phyloP scores from a whole-genome alignment of 345 rosid species.

The Lepidium didymum region DNA sequence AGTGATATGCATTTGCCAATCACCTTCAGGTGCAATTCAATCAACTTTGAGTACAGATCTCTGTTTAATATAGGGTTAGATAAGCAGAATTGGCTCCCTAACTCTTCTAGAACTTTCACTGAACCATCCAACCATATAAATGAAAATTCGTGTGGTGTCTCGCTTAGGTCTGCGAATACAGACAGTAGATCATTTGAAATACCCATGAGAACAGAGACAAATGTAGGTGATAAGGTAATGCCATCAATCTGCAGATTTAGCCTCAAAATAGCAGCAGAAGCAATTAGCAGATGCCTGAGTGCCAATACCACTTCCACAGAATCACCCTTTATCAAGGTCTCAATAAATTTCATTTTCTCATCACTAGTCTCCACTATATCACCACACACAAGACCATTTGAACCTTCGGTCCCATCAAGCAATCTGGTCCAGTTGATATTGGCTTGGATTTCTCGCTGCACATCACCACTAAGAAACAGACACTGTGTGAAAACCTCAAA shows the following conservation, averaged over 20 bases:
- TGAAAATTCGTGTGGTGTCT: constrained; percentile 41
- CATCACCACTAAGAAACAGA: constrained; percentile 37
- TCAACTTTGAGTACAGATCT: constrained; percentile 45
- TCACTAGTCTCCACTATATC: constrained; percentile 26
- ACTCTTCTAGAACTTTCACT: constrained; percentile 65
- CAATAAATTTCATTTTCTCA: constrained; percentile 37
- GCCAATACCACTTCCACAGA: constrained; percentile 47
- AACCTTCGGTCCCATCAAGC: constrained; percentile 27
- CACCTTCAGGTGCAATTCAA: constrained; percentile 63
- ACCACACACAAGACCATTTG: constrained; percentile 28
- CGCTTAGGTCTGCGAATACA: constrained; percentile 42
- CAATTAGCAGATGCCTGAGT: constrained; percentile 67
- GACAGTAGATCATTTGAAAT: constrained; percentile 50
- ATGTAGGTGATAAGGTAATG: constrained; percentile 34
- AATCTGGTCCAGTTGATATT: constrained; percentile 26
- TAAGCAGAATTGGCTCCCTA: constrained; percentile 50
- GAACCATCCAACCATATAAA: constrained; percentile 83
- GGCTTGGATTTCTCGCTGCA: constrained; percentile 18
- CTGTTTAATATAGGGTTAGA: constrained; percentile 36
- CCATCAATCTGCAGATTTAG: constrained; percentile 44
- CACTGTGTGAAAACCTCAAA: constrained; percentile 30
- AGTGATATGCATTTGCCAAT: constrained; percentile 78
- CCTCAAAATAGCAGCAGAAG: constrained; percentile 62
- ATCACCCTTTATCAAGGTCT: constrained; percentile 48
- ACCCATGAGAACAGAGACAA: constrained; percentile 37